Conservation (phyloP, 805 yeast species). For the Saccharomycodes ludwigii region DNA sequence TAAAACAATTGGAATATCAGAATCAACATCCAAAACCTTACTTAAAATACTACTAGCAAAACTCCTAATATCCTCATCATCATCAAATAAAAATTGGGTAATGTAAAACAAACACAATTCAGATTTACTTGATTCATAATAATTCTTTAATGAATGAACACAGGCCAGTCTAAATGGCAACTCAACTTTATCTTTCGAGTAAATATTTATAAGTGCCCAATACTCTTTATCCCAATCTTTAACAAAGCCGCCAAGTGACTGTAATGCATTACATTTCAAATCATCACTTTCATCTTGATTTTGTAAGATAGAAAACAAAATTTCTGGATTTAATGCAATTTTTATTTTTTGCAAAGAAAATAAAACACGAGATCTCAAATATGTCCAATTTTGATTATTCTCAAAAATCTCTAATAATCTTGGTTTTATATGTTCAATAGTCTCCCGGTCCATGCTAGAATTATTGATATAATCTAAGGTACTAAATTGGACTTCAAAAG, state of each 20-base stretch:
- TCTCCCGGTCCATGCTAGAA: conserved; percentile 1
- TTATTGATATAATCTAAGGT: conserved; percentile 25
- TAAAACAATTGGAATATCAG: conserved; percentile 23
- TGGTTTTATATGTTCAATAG: conserved; percentile 3
- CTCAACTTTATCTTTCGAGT: conserved; percentile 14
- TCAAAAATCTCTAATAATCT: conserved; percentile 13
- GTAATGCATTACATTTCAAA: conserved; percentile 35
- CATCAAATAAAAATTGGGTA: conserved; percentile 42
- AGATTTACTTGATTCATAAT: conserved; percentile 3
- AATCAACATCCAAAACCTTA: conserved; percentile 16
- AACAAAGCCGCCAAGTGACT: conserved; percentile 36
- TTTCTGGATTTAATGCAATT: conserved; percentile 12
- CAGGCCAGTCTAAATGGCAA: conserved; percentile 16
- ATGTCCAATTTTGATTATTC: conserved; percentile 26
- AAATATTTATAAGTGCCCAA: conserved; percentile 7
- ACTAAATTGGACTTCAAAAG: conserved; percentile 33
- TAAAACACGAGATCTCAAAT: conserved; percentile 32
- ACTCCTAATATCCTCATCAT: conserved; percentile 48
- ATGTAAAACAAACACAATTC: conserved; percentile 14
- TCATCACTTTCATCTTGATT: conserved; percentile 29
- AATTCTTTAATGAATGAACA: conserved; percentile 13
- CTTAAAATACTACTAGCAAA: conserved; percentile 32
- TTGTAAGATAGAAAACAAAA: conserved; percentile 15
- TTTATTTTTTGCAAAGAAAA: conserved; percentile 19
- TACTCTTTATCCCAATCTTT: conserved; percentile 14